Conservation (phyloP, 2,329 filamentous ascomycete genomes). For the Helminthosporium solani region DNA sequence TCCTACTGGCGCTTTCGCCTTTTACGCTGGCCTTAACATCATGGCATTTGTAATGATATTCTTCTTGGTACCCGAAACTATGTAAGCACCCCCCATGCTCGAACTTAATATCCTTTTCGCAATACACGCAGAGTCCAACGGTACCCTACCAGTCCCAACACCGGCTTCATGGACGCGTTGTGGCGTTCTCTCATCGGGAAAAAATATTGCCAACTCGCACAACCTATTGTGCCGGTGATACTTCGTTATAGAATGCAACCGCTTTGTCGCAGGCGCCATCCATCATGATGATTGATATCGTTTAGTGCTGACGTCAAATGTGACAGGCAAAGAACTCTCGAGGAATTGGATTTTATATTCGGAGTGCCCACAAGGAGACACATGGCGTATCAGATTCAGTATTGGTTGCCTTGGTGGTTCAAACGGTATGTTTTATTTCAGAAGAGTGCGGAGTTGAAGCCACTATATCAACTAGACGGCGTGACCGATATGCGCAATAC, state of each 20-base stretch:
- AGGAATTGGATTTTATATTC: conserved; percentile 40
- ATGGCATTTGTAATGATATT: conserved; percentile 32
- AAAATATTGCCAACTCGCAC: no score
- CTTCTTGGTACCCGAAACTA: conserved; percentile 34
- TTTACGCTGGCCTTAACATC: conserved; percentile 42
- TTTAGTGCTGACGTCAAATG: background rate
- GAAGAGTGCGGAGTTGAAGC: conserved; percentile 1
- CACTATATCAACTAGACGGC: conserved; percentile 5
- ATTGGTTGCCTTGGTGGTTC: conserved; percentile 49
- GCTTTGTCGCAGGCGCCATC: no score
- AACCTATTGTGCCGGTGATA: no score
- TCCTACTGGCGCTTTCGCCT: conserved; percentile 41
- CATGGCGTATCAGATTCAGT: conserved; percentile 40
- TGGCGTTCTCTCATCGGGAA: no score
- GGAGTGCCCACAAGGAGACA: conserved; percentile 43
- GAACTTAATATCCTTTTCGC: no score
- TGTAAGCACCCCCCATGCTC: no score
- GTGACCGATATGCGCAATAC: conserved; percentile 1
- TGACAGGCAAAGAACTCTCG: conserved; percentile 27
- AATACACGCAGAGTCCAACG: no score
- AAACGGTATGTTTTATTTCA: conserved; percentile 40
- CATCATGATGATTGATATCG: background rate
- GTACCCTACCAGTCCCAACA: no score
- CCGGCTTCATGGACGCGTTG: no score
- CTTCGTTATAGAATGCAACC: no score